These are phyloP conservation scores for Globisporangium canariense DNA, from an alignment of 352 stramenopile genomes.

Conservation along the genomic window DNA sequence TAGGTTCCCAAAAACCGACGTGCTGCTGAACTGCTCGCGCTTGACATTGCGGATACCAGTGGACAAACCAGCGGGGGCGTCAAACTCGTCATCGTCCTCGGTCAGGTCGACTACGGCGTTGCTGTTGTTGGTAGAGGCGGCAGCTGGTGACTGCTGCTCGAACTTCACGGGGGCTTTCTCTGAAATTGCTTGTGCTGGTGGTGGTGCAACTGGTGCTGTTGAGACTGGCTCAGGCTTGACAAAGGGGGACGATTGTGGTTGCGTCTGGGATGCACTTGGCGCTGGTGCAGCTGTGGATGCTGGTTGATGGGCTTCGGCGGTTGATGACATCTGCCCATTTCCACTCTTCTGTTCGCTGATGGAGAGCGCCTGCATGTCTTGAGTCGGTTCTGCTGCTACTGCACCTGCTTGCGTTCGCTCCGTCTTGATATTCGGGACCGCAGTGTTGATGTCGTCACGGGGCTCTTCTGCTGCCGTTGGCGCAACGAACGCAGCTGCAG, in stretches of 20 bases:
- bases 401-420: constrained; percentile 11
- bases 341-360: constrained; percentile 16
- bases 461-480: not conserved
- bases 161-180: not conserved
- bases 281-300: constrained; percentile 17
- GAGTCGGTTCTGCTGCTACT: constrained; percentile 3
- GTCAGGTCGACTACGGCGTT: constrained; percentile 28
- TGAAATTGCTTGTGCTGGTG: not conserved
- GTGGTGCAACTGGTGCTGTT: not conserved
- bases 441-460: not conserved
- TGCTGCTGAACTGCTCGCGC: constrained; percentile 12
- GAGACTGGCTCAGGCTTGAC: not conserved
- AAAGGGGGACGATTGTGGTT: not conserved
- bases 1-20: not conserved
- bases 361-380: constrained; percentile 15
- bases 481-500: not conserved
- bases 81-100: constrained; percentile 19
- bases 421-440: constrained; percentile 17
- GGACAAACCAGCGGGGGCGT: not conserved
- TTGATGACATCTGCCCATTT: not conserved
- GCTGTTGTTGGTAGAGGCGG: not conserved
- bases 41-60: constrained; percentile 8
- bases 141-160: not conserved
- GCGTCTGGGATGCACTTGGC: constrained; percentile 16
- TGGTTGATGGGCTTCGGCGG: not conserved